Conservation (phyloP, 2,329 filamentous ascomycete species). For the Blumeria graminis region DNA sequence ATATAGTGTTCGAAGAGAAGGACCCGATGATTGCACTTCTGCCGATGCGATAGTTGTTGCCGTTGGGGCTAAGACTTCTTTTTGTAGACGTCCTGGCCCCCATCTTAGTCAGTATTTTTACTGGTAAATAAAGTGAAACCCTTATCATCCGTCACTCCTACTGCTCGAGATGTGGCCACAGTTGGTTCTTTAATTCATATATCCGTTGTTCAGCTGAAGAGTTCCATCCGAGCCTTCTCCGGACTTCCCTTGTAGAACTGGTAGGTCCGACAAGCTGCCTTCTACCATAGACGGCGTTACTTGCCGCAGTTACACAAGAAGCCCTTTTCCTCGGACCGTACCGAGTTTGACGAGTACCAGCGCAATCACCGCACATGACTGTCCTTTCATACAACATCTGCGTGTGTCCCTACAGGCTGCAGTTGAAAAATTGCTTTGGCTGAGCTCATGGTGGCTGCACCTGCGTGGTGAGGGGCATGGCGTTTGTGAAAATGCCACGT, state of each 20-base stretch:
- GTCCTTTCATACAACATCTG: neutral
- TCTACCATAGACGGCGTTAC: neutral
- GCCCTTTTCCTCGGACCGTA: neutral
- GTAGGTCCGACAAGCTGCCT: neutral
- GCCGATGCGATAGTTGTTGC: neutral
- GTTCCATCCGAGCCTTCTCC: neutral
- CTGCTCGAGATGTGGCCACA: neutral
- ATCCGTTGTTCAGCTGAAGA: neutral
- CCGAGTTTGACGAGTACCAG: neutral
- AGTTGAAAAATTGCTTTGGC: neutral
- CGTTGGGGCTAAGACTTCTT: neutral
- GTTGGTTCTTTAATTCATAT: neutral
- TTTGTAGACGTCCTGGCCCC: neutral
- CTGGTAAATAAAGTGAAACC: neutral
- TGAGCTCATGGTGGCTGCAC: neutral
- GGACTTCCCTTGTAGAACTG: neutral
- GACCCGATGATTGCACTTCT: neutral
- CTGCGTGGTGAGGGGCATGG: neutral
- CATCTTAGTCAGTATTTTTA: neutral
- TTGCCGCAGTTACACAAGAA: neutral
- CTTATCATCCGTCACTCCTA: neutral
- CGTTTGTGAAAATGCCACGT: neutral
- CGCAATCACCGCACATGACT: neutral
- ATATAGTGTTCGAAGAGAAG: neutral
- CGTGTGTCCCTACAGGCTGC: neutral